Evolutionary conservation across 805 yeast species (phyloP), one percentile per base, ranked within the genome.

Genomic region (Hanseniaspora occidentalis): DNA sequence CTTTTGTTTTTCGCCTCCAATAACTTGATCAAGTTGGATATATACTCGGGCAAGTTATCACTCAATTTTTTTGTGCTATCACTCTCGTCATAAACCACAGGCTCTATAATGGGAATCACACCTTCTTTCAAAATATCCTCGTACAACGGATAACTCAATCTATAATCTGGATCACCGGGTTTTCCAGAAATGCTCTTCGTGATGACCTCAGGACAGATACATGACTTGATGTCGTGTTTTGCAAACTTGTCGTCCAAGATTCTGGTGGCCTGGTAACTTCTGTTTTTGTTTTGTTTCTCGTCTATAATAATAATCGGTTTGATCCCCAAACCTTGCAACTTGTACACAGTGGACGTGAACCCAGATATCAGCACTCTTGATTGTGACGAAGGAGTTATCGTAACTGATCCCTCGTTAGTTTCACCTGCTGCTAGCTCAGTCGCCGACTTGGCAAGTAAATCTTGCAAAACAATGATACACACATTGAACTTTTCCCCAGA

Each of bases 241-340:
- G 54, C 51, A 14, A 54, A 36, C 7, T 52, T 16, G 7, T 38
- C 38, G 31, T 58, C 63, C 35, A 56, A 43, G 20, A 46, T 22
- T 38, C 54, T 60, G 3, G 52, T 48, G 27, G 22, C 31, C 25
- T 13, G 34, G 11, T 8, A 41, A 8, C n/a, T 18, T 52, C 50
- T 16, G 26, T 26, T 10, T 37, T 29, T 6, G 45, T 33, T 7
- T 39, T 36, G 38, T 42, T 47, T 40, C 39, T 50, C 36, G 13
- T 57, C 86, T 22, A 82, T 50, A 2, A 84, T 61, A 26, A 84
- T 66, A 0, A 86, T 61, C 0, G 95, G 94, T 11, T 80, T 73
- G 1, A 82, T 73, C 0, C 96, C 96, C 13, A 60, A 42, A 45
- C 53, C 51, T 36, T 50, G 42, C 16, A 60, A 42, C 36, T 55